Conservation (phyloP, 345 rosid genomes). For the Pistacia integerrima region DNA sequence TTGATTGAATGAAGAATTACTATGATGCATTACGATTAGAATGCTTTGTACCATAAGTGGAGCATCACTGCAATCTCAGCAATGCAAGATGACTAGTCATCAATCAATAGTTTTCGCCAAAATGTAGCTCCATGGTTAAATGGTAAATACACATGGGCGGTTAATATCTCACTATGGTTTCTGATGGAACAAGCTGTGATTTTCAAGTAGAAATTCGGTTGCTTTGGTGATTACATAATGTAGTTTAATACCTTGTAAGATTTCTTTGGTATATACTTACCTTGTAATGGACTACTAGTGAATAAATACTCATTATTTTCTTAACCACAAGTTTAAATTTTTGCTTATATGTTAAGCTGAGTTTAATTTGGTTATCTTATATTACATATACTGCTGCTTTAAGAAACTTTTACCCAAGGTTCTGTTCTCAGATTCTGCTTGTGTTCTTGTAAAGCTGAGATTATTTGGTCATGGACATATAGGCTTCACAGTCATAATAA, state of each 20-base stretch:
- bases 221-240: neutral
- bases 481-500: neutral
- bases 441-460: neutral
- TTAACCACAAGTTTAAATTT: slow-evolving; percentile 4
- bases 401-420: neutral
- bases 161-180: neutral
- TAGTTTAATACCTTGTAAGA: neutral
- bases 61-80: neutral
- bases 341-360: neutral
- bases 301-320: slow-evolving; percentile 5
- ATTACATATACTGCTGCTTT: neutral
- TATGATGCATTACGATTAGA: neutral
- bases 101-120: neutral
- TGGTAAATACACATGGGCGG: neutral
- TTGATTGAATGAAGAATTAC: neutral
- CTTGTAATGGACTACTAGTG: neutral
- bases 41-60: neutral
- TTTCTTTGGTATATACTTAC: slow-evolving; percentile 10
- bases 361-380: neutral
- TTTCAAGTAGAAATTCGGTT: neutral
- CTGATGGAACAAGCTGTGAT: neutral
- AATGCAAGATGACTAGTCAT: slow-evolving; percentile 10
- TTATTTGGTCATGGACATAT: neutral
- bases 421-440: neutral
- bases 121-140: neutral